Conservation (phyloP, 139 green algal genomes). For the Trebouxia sp. region DNA sequence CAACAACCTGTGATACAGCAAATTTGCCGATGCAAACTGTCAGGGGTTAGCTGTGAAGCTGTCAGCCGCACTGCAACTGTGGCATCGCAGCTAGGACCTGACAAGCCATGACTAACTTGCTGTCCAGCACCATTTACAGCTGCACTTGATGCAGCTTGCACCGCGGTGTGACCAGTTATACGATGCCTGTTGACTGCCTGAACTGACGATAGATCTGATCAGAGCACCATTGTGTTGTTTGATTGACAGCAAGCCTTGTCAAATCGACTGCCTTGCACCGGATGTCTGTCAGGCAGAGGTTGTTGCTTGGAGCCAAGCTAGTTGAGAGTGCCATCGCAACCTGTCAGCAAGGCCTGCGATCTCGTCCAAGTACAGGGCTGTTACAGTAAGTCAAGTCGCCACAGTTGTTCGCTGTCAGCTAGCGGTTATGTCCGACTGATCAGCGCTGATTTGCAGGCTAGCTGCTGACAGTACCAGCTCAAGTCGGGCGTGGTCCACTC, state of each 20-base stretch:
- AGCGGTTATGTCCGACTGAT: neutral
- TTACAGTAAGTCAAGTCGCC: neutral
- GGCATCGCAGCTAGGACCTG: too few relatives aligned
- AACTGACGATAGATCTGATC: neutral
- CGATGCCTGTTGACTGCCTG: too few relatives aligned
- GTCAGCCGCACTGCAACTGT: too few relatives aligned
- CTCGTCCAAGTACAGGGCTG: neutral
- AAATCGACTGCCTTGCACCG: neutral
- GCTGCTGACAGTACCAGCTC: neutral
- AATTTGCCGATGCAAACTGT: too few relatives aligned
- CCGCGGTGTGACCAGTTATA: too few relatives aligned
- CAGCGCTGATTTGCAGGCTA: neutral
- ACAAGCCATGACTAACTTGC: too few relatives aligned
- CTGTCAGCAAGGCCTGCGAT: too few relatives aligned
- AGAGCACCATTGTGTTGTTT: neutral
- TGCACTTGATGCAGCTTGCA: too few relatives aligned
- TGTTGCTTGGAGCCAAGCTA: neutral
- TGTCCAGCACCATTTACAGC: too few relatives aligned
- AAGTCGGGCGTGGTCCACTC: neutral
- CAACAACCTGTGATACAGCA: too few relatives aligned
- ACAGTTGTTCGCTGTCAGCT: neutral
- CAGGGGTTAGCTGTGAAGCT: too few relatives aligned
- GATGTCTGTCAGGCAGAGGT: constrained; percentile 1
- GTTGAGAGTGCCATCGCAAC: neutral
- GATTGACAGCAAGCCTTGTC: neutral